These are phyloP conservation scores for Microbotryum violaceum DNA, from an alignment of 1,284 basidiomycete genomes.

Conservation along the genomic window DNA sequence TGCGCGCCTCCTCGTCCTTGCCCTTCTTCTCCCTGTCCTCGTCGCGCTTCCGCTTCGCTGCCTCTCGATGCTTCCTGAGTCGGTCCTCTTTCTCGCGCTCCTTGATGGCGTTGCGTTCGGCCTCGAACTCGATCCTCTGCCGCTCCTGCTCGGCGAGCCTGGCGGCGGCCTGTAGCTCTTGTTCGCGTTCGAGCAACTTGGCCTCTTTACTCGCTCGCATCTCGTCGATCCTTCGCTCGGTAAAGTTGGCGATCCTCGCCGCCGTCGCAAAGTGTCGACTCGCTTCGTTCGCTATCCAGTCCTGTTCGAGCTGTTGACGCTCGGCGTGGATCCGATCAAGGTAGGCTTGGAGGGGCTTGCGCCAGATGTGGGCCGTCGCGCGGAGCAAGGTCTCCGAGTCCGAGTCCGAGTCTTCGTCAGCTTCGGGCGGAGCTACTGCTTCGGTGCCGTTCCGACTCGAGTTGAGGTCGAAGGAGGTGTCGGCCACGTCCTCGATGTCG, in stretches of 20 bases:
- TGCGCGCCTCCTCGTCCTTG: constrained; percentile 22
- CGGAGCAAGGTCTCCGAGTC: constrained; percentile 23
- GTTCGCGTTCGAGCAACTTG: background rate
- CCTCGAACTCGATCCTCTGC: background rate
- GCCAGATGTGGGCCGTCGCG: constrained; percentile 31
- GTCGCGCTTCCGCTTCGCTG: constrained; percentile 24
- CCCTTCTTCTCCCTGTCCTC: constrained; percentile 25
- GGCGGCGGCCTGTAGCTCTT: background rate
- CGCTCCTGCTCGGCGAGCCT: constrained; percentile 8
- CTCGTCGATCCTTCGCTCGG: constrained; percentile 15
- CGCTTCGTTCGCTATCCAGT: constrained; percentile 18
- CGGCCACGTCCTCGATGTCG: constrained; percentile 4
- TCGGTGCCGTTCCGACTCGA: background rate
- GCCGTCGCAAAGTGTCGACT: constrained; percentile 23
- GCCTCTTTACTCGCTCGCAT: constrained; percentile 14
- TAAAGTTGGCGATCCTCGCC: constrained; percentile 14
- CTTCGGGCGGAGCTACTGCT: background rate
- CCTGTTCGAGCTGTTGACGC: constrained; percentile 20
- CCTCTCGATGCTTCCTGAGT: constrained; percentile 28
- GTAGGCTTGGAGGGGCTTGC: constrained; percentile 22
- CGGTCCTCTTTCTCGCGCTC: constrained; percentile 28
- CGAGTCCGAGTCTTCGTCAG: constrained; percentile 21
- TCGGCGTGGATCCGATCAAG: constrained; percentile 13
- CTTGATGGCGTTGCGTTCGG: background rate
- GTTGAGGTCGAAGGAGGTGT: constrained; percentile 6